Conservation (phyloP, 352 stramenopile species). For the Stephanocyclus meneghinianus region DNA sequence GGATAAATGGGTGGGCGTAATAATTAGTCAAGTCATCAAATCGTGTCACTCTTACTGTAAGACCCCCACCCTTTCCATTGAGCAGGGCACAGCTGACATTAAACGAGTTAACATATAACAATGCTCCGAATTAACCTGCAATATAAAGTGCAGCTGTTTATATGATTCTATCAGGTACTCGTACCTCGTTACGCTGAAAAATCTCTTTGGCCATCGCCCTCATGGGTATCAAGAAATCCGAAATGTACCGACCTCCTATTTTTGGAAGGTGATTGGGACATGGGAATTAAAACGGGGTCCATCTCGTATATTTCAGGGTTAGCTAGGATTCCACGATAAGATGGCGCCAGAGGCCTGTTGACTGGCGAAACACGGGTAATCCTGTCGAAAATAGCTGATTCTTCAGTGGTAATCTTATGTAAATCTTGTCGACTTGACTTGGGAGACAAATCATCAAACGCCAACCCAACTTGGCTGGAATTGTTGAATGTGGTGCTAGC, state of each 20-base stretch:
- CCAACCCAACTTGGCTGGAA: conserved; percentile 39
- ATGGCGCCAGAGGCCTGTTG: background rate
- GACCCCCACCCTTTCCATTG: too few species aligned
- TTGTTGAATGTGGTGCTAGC: conserved; percentile 18
- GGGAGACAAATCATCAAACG: conserved; percentile 32
- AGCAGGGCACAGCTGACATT: too few species aligned
- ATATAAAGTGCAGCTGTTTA: too few species aligned
- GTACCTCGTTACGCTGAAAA: background rate
- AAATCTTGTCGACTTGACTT: conserved; percentile 17
- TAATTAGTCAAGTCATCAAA: too few species aligned
- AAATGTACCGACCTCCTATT: conserved; percentile 37
- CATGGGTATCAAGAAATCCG: conserved; percentile 17
- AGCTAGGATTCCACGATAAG: background rate
- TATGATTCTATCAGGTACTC: too few species aligned
- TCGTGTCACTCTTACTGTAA: too few species aligned
- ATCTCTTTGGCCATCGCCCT: background rate
- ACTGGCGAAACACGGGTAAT: background rate
- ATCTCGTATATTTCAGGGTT: background rate
- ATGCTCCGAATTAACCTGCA: too few species aligned
- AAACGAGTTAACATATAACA: too few species aligned
- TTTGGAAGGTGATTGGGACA: conserved; percentile 29
- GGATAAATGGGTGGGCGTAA: too few species aligned
- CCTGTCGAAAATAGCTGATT: background rate
- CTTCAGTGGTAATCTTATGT: conserved; percentile 25
- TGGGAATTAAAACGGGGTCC: conserved; percentile 3